Conservation (phyloP, 2,329 filamentous ascomycete genomes). For the Cytospora schulzeri region DNA sequence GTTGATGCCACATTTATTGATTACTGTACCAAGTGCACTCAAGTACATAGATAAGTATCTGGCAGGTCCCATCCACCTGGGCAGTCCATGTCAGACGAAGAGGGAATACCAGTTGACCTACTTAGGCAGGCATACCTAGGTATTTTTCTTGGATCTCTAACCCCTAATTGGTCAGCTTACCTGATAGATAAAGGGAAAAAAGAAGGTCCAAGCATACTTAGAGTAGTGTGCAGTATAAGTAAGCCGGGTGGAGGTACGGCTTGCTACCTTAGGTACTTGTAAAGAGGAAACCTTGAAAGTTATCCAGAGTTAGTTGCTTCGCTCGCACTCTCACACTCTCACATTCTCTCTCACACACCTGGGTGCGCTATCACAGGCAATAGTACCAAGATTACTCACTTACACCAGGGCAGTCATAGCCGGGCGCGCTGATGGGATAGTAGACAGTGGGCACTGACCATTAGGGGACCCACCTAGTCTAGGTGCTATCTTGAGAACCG, state of each 20-base stretch:
- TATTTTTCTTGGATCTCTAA: not conserved
- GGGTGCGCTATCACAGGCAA: not conserved
- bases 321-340: too few species aligned
- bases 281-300: not conserved
- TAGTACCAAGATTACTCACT: not conserved
- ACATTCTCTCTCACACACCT: not conserved
- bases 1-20: not conserved
- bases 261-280: not conserved
- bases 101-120: not conserved
- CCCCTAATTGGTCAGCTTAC: not conserved
- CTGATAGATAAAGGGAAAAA: not conserved
- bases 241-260: not conserved
- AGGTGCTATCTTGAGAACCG: conserved; percentile 23
- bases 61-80: not conserved
- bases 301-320: too few species aligned
- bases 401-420: not conserved
- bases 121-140: not conserved
- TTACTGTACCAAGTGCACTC: not conserved
- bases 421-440: conserved; percentile 1
- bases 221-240: not conserved
- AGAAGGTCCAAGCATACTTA: not conserved
- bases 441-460: conserved; percentile 1
- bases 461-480: conserved; percentile 18
- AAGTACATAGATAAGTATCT: not conserved
- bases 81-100: not conserved